These are phyloP conservation scores for Dioscorea alata DNA, from an alignment of 106 monocot genomes.

Conservation along the genomic window DNA sequence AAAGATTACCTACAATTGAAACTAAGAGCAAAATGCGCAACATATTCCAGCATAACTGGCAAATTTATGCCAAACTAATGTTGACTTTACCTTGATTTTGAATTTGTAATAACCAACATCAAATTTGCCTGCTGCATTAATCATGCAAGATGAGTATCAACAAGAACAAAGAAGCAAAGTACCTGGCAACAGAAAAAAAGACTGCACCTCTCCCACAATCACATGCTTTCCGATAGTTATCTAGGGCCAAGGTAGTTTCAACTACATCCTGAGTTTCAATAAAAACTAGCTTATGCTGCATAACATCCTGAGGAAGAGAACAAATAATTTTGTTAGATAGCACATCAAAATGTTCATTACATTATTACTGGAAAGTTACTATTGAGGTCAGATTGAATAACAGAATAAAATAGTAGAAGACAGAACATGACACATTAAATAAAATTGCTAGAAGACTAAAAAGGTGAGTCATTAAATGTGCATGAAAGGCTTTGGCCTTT, in stretches of 20 bases:
- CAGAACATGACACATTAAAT: too few relatives aligned
- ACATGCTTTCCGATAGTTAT: slow-evolving; percentile 94
- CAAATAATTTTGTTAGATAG: background rate
- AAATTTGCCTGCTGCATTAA: too few relatives aligned
- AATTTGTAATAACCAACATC: too few relatives aligned
- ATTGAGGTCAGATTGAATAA: background rate
- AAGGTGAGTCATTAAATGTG: too few relatives aligned
- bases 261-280: slow-evolving; percentile 99
- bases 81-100: too few relatives aligned
- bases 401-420: too few relatives aligned
- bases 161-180: background rate
- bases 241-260: slow-evolving; percentile 94
- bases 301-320: slow-evolving; percentile 66
- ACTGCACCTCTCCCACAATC: slow-evolving; percentile 98
- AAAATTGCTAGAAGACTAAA: too few relatives aligned
- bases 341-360: background rate
- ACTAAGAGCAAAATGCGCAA: background rate
- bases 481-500: too few relatives aligned
- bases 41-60: too few relatives aligned
- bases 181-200: slow-evolving; percentile 98
- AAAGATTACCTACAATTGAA: background rate
- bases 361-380: background rate
- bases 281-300: slow-evolving; percentile 98
- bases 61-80: too few relatives aligned
- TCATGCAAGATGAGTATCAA: too few relatives aligned